A percentile compares a stretch with the other conserved stretches of the same genome.
Evolutionary conservation across 2,329 filamentous ascomycete species (phyloP).

Genomic region (Uncinocarpus reesii): DNA sequence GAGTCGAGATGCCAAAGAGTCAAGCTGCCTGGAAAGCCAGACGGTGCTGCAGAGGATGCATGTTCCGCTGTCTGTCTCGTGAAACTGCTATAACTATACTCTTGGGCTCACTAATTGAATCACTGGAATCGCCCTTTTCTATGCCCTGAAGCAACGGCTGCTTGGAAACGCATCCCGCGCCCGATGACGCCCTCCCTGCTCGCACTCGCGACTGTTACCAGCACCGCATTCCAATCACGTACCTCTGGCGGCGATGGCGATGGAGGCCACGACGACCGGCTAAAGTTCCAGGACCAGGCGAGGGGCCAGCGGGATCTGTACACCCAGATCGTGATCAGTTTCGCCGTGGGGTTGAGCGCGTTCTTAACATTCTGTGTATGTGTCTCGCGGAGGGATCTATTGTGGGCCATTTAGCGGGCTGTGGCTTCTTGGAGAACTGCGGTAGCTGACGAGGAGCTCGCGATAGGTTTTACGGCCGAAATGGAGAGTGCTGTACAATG

Average conservation of each 20-base stretch:
- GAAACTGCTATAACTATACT: too few relatives aligned
- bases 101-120: too few relatives aligned
- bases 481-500: conserved; percentile 86
- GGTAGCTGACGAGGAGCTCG: not conserved
- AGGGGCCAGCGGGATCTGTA: conserved; percentile 32
- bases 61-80: too few relatives aligned
- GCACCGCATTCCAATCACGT: conserved; percentile 10
- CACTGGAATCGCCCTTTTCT: too few relatives aligned
- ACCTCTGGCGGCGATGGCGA: conserved; percentile 1
- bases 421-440: not conserved
- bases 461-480: conserved; percentile 67
- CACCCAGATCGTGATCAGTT: conserved; percentile 38
- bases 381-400: conserved; percentile 3
- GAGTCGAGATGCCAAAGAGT: too few relatives aligned
- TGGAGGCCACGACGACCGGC: conserved; percentile 17
- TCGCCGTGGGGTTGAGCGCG: conserved; percentile 34
- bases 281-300: conserved; percentile 26
- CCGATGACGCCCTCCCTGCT: conserved; percentile 13
- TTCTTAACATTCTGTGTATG: conserved; percentile 40
- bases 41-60: too few relatives aligned
- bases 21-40: too few relatives aligned
- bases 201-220: conserved; percentile 18
- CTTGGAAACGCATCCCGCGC: not conserved
- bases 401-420: not conserved
- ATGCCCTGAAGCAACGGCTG: too few relatives aligned